phyloP scores from a whole-genome alignment of 441 rosid species.

The Croton setiger region DNA sequence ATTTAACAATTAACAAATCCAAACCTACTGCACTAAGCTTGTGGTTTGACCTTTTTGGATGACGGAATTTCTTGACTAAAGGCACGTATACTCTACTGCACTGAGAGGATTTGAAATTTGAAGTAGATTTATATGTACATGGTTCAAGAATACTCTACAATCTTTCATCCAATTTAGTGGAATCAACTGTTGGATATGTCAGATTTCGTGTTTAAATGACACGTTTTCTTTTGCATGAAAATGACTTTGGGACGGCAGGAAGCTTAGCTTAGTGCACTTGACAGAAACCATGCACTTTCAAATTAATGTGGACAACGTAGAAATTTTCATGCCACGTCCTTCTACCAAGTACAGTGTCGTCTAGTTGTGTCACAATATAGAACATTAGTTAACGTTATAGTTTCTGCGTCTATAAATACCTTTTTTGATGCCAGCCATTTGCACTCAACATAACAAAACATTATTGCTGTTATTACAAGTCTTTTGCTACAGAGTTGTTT shows the following conservation, averaged over 20 bases:
- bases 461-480: no score
- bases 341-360: no score
- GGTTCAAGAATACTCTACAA: background rate
- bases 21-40: background rate
- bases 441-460: no score
- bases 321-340: background rate
- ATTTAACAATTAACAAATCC: background rate
- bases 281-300: background rate
- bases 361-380: no score
- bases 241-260: background rate
- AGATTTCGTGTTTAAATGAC: background rate
- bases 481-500: no score
- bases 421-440: no score
- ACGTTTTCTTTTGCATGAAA: background rate
- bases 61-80: background rate
- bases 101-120: background rate
- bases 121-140: background rate
- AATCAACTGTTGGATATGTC: background rate
- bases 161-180: background rate
- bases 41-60: background rate
- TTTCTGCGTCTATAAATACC: no score
- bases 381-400: no score
- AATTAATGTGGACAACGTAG: background rate
- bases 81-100: background rate
- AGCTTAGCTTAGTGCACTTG: background rate